Evolutionary conservation across 1,284 basidiomycete species (phyloP).

Genomic region (Boletus smithii): DNA sequence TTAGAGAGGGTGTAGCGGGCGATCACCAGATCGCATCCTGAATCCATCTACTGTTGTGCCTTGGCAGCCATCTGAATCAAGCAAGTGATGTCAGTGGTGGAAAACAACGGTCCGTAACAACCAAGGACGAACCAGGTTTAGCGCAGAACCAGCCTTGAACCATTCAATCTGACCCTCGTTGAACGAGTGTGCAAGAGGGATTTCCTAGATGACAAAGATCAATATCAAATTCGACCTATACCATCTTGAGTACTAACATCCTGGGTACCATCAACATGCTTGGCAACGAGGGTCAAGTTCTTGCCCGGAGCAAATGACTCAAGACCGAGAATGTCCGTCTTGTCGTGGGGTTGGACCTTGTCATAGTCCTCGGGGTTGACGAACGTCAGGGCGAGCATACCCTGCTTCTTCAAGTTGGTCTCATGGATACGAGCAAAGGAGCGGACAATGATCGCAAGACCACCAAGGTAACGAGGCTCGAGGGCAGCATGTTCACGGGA

Average conservation of each 20-base stretch:
- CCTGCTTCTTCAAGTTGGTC: slow-evolving; percentile 98
- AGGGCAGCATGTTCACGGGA: slow-evolving; percentile 98
- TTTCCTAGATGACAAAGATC: slow-evolving; percentile 39
- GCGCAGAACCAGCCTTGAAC: slow-evolving; percentile 91
- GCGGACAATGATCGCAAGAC: slow-evolving; percentile 91
- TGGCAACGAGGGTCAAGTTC: slow-evolving; percentile 76
- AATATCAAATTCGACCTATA: background rate
- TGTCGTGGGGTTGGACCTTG: slow-evolving; percentile 79
- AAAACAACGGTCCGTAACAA: background rate
- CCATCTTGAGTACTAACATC: slow-evolving; percentile 48
- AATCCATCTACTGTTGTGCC: slow-evolving; percentile 43
- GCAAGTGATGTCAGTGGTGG: slow-evolving; percentile 33
- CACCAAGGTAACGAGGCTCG: slow-evolving; percentile 96
- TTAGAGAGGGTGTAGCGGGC: background rate
- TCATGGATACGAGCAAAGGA: slow-evolving; percentile 98
- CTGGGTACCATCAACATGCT: slow-evolving; percentile 78
- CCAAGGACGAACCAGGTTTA: slow-evolving; percentile 63
- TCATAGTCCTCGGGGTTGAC: slow-evolving; percentile 88
- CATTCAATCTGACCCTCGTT: slow-evolving; percentile 90
- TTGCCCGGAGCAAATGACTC: slow-evolving; percentile 84
- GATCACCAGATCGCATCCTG: background rate
- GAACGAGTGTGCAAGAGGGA: slow-evolving; percentile 76
- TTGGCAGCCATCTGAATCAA: slow-evolving; percentile 45
- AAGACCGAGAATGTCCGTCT: slow-evolving; percentile 81
- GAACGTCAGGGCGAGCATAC: slow-evolving; percentile 91